A percentile compares a stretch with the other conserved stretches of the same genome.
Conservation (phyloP, 2,329 filamentous ascomycete genomes). For the Microsporum canis region DNA sequence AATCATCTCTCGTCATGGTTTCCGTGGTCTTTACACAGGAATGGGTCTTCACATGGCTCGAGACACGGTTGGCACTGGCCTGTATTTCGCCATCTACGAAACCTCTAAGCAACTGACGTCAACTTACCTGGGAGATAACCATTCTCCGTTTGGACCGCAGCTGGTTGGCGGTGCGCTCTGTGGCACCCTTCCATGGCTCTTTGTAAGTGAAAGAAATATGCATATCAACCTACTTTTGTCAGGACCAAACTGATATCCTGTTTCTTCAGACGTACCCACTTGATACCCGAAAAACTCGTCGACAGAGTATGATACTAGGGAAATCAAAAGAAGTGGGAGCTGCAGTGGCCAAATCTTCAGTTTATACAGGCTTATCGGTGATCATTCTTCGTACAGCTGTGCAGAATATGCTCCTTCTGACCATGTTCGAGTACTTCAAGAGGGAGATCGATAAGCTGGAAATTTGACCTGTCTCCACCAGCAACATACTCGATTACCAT, state of each 20-base stretch:
- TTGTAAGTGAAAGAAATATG: slow-evolving; percentile 25
- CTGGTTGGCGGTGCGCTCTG: slow-evolving; percentile 37
- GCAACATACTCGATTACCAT: background rate
- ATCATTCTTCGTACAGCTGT: slow-evolving; percentile 36
- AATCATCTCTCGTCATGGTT: slow-evolving; percentile 34
- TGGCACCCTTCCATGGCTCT: slow-evolving; percentile 38
- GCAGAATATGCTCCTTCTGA: slow-evolving; percentile 40
- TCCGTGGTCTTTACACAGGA: slow-evolving; percentile 36
- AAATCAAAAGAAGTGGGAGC: slow-evolving; percentile 33
- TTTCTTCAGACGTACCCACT: slow-evolving; percentile 35
- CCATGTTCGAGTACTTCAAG: slow-evolving; percentile 38
- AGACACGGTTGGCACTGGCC: slow-evolving; percentile 36
- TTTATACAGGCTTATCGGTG: slow-evolving; percentile 40
- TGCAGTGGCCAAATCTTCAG: slow-evolving; percentile 33
- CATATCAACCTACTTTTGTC: background rate
- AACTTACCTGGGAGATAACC: slow-evolving; percentile 34
- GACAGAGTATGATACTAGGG: slow-evolving; percentile 37
- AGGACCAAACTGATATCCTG: slow-evolving; percentile 1
- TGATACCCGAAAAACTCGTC: slow-evolving; percentile 40
- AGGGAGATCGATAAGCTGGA: slow-evolving; percentile 33
- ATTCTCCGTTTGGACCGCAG: slow-evolving; percentile 33
- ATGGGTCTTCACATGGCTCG: slow-evolving; percentile 36
- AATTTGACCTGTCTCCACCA: background rate
- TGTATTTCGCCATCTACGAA: slow-evolving; percentile 40
- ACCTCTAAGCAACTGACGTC: slow-evolving; percentile 37